Evolutionary conservation across 352 stramenopile species (phyloP).

Genomic region (Plasmopara viticola): DNA sequence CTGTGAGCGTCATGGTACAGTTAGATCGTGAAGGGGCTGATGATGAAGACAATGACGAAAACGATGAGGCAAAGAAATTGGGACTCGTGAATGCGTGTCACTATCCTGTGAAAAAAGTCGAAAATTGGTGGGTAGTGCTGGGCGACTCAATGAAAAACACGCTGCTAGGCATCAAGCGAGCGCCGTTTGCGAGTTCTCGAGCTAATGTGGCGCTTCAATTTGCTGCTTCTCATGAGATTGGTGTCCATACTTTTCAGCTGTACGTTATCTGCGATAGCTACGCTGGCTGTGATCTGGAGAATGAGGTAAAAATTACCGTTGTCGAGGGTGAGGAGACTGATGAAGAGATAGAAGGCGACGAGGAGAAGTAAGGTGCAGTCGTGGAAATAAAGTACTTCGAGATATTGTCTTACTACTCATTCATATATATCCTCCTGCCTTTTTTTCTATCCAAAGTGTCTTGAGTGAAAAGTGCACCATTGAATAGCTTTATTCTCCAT

Average conservation of each 20-base stretch:
- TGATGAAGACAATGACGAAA: constrained; percentile 79
- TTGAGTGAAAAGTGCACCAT: constrained; percentile 5
- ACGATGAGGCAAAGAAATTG: constrained; percentile 45
- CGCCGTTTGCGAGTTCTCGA: constrained; percentile 85
- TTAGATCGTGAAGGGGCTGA: constrained; percentile 92
- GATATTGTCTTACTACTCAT: constrained; percentile 23
- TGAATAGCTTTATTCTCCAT: constrained; percentile 34
- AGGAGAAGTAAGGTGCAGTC: not conserved
- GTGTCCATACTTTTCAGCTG: constrained; percentile 93
- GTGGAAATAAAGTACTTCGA: not conserved
- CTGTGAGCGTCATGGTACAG: constrained; percentile 84
- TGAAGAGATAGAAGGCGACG: constrained; percentile 39
- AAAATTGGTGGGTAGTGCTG: constrained; percentile 99
- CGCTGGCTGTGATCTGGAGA: constrained; percentile 97
- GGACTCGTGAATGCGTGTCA: constrained; percentile 70
- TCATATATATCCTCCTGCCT: constrained; percentile 17
- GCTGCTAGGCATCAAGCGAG: constrained; percentile 96
- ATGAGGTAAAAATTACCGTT: constrained; percentile 77
- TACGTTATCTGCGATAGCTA: constrained; percentile 99
- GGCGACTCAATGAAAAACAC: constrained; percentile 94
- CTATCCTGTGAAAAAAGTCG: constrained; percentile 89
- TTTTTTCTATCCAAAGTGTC: too few species aligned
- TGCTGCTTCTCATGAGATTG: constrained; percentile 90
- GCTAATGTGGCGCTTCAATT: constrained; percentile 92
- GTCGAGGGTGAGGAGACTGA: constrained; percentile 48